Base-by-base conservation (phyloP, 2,329 filamentous ascomycete species). In the Talaromyces sp. region DNA sequence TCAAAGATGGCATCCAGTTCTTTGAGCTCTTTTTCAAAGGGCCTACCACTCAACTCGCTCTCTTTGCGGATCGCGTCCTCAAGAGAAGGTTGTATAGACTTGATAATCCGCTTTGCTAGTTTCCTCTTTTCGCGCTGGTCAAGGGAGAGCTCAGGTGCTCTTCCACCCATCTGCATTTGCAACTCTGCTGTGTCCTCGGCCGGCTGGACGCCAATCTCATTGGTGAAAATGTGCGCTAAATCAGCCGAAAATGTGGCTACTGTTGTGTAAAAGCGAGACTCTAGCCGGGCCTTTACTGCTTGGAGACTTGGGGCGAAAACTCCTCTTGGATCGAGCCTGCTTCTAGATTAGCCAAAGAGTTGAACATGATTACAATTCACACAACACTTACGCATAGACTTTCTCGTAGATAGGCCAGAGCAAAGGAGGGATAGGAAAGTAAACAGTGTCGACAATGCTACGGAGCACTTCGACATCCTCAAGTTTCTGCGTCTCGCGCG, bases 71-170 rank as follows among this genome's bases (percentile, higher is more conserved):
- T 77, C 0, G 92, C 92, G 59, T 85, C 83, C 72, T 96, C 90
- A 3, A 96, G 80, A 52, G 87, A 83, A 15, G 90, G 87, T 72
- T 96, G 91, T 33, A 96, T 84, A 0, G 88, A 86, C 73, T 92
- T 96, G 66, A 96, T 84, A 64, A 97, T 96, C 28, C 92, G 86
- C 75, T 96, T 96, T 27, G 90, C 92, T n/a, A 96, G 80, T 67
- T 89, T 90, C 69, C 91, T 90, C 64, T 90, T 87, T 67, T 96
- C 90, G 62, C 91, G 90, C 63, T 92, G 86, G 68, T 96, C 92
- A 10, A 82, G 64, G 61, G 72, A 76, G 53, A 78, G 73, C 60
- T 80, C 78, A 7, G 76, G 74, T 5, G 76, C 75, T 55, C 78
- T 77, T 6, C 75, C 62, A 76, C 79, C 74, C 78, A 87, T 69